Evolutionary conservation across 2,329 filamentous ascomycete genomes (phyloP).

Genomic region (Nothomitra cinnamomea): DNA sequence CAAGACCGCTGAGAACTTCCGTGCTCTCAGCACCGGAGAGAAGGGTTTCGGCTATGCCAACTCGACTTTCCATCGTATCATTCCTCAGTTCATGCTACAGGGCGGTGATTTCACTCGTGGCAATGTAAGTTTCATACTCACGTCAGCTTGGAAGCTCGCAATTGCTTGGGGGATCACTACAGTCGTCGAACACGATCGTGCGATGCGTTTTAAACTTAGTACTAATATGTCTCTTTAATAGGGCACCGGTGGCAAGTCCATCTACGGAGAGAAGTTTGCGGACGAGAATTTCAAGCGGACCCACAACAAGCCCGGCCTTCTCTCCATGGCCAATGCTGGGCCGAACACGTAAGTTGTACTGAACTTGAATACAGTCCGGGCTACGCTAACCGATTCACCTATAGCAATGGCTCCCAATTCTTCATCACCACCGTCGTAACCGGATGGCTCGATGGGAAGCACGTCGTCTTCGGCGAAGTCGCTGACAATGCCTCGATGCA

Average conservation of each 20-base stretch:
- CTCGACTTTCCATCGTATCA: constrained; percentile 84
- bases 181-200: background rate
- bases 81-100: constrained; percentile 89
- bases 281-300: constrained; percentile 78
- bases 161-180: background rate
- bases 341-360: constrained; percentile 57
- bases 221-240: background rate
- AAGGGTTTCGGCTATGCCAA: constrained; percentile 70
- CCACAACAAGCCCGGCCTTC: constrained; percentile 59
- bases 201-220: background rate
- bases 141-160: background rate
- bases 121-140: constrained; percentile 45
- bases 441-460: constrained; percentile 57
- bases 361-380: constrained; percentile 1
- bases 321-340: constrained; percentile 93
- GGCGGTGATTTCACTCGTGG: constrained; percentile 88
- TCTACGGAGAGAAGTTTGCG: constrained; percentile 87
- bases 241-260: constrained; percentile 84
- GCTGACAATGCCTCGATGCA: constrained; percentile 35
- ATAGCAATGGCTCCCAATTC: constrained; percentile 54
- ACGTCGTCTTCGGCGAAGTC: constrained; percentile 75
- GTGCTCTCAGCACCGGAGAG: constrained; percentile 62
- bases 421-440: constrained; percentile 55
- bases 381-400: background rate
- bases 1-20: constrained; percentile 78